A percentile compares a stretch with the other conserved stretches of the same genome.
Conservation (phyloP, 2,329 filamentous ascomycete genomes). For the Tolypocladium inflatum region DNA sequence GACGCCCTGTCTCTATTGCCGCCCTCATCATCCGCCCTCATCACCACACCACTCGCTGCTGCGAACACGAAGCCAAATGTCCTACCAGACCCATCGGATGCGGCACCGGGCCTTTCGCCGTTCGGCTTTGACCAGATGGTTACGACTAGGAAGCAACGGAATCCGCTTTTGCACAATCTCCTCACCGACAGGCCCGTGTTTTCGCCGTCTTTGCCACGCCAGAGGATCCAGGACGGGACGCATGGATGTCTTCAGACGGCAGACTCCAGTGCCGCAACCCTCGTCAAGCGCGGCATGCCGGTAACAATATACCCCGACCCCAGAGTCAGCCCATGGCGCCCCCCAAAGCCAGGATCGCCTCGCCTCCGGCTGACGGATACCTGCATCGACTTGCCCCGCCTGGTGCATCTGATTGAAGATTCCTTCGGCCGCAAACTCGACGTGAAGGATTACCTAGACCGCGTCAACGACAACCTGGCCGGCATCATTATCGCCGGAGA, state of each 20-base stretch:
- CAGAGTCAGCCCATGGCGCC: slow-evolving; percentile 58
- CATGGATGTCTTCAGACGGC: slow-evolving; percentile 20
- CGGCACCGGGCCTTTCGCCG: slow-evolving; percentile 40
- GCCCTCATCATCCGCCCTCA: slow-evolving; percentile 73
- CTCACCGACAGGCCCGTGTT: slow-evolving; percentile 90
- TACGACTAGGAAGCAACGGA: slow-evolving; percentile 48
- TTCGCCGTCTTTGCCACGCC: slow-evolving; percentile 79
- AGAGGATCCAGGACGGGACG: slow-evolving; percentile 40
- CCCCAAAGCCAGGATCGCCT: slow-evolving; percentile 48
- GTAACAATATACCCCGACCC: slow-evolving; percentile 75
- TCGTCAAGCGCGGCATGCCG: slow-evolving; percentile 86
- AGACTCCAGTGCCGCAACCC: slow-evolving; percentile 50
- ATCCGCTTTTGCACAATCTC: slow-evolving; percentile 90
- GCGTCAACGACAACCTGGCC: slow-evolving; percentile 74
- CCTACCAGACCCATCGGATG: slow-evolving; percentile 25
- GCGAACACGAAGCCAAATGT: slow-evolving; percentile 32
- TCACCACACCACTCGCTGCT: slow-evolving; percentile 79
- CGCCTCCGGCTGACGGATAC: slow-evolving; percentile 67
- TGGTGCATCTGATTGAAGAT: slow-evolving; percentile 85
- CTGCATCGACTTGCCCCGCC: slow-evolving; percentile 70
- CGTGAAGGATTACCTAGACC: slow-evolving; percentile 68
- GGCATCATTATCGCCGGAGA: slow-evolving; percentile 92
- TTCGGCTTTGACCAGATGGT: slow-evolving; percentile 38
- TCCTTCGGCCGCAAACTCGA: slow-evolving; percentile 84
- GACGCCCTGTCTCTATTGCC: slow-evolving; percentile 68